A percentile compares a stretch with the other conserved stretches of the same genome.
Conservation (phyloP, 495 filamentous ascomycete genomes). For the Friedmanniomyces endolithicus region DNA sequence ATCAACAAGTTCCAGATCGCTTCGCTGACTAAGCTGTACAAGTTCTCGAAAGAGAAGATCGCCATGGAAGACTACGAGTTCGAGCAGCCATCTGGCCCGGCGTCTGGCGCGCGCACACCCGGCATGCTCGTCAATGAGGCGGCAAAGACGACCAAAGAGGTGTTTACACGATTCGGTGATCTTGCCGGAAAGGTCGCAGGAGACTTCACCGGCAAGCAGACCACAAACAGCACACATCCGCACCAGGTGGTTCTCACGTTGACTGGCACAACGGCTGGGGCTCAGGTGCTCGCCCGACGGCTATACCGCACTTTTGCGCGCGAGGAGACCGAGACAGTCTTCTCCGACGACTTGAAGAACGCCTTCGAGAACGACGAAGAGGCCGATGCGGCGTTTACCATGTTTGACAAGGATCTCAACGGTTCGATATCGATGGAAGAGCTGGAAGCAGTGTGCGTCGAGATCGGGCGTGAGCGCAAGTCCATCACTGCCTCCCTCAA, state of each 20-base stretch:
- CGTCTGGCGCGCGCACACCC: slow-evolving; percentile 58
- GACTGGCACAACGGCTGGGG: slow-evolving; percentile 55
- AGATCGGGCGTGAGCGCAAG: slow-evolving; percentile 90
- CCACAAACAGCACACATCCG: slow-evolving; percentile 66
- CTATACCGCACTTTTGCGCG: slow-evolving; percentile 83
- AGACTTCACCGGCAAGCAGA: slow-evolving; percentile 75
- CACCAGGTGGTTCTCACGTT: slow-evolving; percentile 70
- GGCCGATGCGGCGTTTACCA: slow-evolving; percentile 77
- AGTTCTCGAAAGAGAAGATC: slow-evolving; percentile 63
- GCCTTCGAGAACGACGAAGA: slow-evolving; percentile 81
- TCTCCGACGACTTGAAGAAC: slow-evolving; percentile 59
- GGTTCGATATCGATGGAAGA: slow-evolving; percentile 96
- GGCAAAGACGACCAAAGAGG: slow-evolving; percentile 57
- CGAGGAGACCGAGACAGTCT: slow-evolving; percentile 61
- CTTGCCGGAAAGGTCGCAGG: slow-evolving; percentile 83
- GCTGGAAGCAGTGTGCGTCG: slow-evolving; percentile 82
- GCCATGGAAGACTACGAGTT: slow-evolving; percentile 61
- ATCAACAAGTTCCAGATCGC: slow-evolving; percentile 83
- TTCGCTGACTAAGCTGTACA: slow-evolving; percentile 69
- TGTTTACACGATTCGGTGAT: slow-evolving; percentile 70
- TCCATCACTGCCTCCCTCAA: slow-evolving; percentile 89
- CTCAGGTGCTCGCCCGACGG: slow-evolving; percentile 78
- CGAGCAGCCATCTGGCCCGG: slow-evolving; percentile 37
- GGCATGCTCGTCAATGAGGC: slow-evolving; percentile 48
- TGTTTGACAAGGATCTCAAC: slow-evolving; percentile 96